A percentile compares a stretch with the other conserved stretches of the same genome.
phyloP scores from a whole-genome alignment of 768 basidiomycete species.

The Psilocybe cyanescens region DNA sequence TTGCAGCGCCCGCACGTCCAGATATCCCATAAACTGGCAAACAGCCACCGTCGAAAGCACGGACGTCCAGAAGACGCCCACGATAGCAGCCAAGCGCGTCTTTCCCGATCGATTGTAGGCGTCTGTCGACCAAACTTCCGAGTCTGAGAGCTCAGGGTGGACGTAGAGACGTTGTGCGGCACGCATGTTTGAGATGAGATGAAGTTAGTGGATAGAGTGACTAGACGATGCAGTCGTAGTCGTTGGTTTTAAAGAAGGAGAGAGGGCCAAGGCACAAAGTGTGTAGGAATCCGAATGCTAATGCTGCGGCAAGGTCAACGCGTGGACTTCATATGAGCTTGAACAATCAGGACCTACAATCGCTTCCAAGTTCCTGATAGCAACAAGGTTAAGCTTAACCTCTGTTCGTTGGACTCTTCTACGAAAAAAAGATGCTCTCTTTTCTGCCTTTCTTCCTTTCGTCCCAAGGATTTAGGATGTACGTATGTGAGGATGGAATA shows the following conservation, averaged over 20 bases:
- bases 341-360: neutral
- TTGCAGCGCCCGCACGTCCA: conserved; percentile 21
- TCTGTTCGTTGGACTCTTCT: neutral
- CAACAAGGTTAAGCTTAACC: neutral
- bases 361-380: too few species aligned
- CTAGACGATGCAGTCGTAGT: neutral
- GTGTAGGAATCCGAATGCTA: neutral
- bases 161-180: conserved; percentile 40
- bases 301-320: conserved; percentile 6
- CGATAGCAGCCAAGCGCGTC: conserved; percentile 27
- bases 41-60: conserved; percentile 36
- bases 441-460: too few species aligned
- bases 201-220: neutral
- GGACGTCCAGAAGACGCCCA: conserved; percentile 35
- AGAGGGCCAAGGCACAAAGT: conserved; percentile 6
- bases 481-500: too few species aligned
- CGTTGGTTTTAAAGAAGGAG: too few species aligned
- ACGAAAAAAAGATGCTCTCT: neutral
- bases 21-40: conserved; percentile 31
- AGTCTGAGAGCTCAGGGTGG: conserved; percentile 40
- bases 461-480: too few species aligned
- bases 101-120: conserved; percentile 26
- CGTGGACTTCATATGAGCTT: neutral
- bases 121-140: conserved; percentile 41
- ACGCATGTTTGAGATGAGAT: conserved; percentile 33